Evolutionary conservation across 306 rosid species (phyloP).

Genomic region (Astragalus glycyphyllos): DNA sequence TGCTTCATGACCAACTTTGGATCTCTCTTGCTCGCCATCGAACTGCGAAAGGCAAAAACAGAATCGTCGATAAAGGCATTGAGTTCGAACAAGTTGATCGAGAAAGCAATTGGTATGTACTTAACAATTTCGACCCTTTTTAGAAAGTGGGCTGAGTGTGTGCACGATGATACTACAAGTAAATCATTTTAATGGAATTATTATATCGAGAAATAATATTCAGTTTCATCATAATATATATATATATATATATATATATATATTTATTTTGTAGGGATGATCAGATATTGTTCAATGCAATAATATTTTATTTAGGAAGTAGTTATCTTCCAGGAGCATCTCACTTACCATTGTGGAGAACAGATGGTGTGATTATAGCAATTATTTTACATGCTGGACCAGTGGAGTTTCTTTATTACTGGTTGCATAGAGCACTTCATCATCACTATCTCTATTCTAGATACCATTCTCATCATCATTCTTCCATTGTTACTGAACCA

Average conservation of each 20-base stretch:
- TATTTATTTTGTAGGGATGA: no score
- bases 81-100: conserved; percentile 79
- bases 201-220: no score
- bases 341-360: conserved; percentile 57
- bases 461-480: conserved; percentile 69
- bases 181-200: no score
- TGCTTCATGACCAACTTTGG: conserved; percentile 72
- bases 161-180: no score
- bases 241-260: no score
- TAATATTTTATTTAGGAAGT: conserved; percentile 40
- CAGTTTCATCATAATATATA: no score
- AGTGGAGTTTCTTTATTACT: conserved; percentile 74
- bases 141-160: no score
- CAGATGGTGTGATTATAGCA: conserved; percentile 55
- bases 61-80: conserved; percentile 58
- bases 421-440: conserved; percentile 83
- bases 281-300: conserved; percentile 67
- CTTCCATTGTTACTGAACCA: conserved; percentile 57
- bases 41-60: conserved; percentile 57
- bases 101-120: conserved; percentile 62
- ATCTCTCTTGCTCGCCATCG: conserved; percentile 60
- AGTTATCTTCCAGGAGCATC: neutral
- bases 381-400: conserved; percentile 60
- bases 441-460: conserved; percentile 77
- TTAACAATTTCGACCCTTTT: no score